Evolutionary conservation across 106 monocot genomes (phyloP).

Genomic region (Triglochin maritima): DNA sequence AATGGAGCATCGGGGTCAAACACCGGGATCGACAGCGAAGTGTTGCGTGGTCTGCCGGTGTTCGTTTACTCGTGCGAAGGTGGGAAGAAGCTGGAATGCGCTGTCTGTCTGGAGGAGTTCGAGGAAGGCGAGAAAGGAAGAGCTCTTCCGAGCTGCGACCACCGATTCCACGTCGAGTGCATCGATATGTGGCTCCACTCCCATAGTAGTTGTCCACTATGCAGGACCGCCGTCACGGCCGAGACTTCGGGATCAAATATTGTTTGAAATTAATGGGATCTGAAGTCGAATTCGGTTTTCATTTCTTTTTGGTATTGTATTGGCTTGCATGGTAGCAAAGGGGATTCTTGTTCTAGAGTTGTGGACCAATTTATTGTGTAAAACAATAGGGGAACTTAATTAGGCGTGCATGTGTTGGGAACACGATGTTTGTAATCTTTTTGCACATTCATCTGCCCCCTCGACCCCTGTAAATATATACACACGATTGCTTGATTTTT

Average conservation of each 20-base stretch:
- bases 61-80: background rate
- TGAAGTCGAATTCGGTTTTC: too few relatives aligned
- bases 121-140: conserved; percentile 1
- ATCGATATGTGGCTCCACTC: conserved; percentile 7
- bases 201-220: conserved; percentile 1
- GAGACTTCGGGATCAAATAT: background rate
- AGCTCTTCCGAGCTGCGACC: conserved; percentile 5
- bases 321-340: too few relatives aligned
- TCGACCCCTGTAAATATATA: too few relatives aligned
- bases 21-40: background rate
- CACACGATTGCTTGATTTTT: too few relatives aligned
- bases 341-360: too few relatives aligned
- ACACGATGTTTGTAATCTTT: too few relatives aligned
- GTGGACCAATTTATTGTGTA: too few relatives aligned
- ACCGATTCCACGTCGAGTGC: conserved; percentile 10
- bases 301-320: too few relatives aligned
- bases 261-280: background rate
- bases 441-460: too few relatives aligned
- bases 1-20: background rate
- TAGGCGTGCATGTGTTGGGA: too few relatives aligned
- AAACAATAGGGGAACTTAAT: too few relatives aligned
- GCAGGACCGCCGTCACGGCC: background rate
- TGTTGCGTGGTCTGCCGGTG: background rate
- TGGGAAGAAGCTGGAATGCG: conserved; percentile 2
- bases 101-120: conserved; percentile 5